Base-by-base conservation (phyloP, 495 filamentous ascomycete species). In the Penicillium subrubescens region DNA sequence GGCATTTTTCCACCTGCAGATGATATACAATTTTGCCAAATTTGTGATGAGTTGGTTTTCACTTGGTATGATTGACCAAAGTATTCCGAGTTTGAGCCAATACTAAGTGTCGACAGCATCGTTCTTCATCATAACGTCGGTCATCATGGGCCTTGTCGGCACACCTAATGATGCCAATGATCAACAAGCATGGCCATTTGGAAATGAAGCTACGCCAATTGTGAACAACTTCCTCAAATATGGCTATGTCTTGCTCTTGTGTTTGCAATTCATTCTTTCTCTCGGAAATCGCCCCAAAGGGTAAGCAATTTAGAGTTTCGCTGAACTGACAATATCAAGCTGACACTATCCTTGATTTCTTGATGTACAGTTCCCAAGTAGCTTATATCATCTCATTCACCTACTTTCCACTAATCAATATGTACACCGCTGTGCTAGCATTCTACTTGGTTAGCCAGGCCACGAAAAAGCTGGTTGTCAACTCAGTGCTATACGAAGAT, bases 81-180 rank as follows among this genome's bases (percentile, higher is more conserved):
- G 17, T 35, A 14, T 34, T 1, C 19, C 17, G 0, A 33, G 4
- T 12, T 33, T 19, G 21, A 11, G 15, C 21, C 14, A 23, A 37
- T 6, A 21, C 39, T 58, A 46, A 63, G 33, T 54, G 50, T 14
- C 29, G 44, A 12, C 61, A 88, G 88, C 89, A 29, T 87, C 90
- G 31, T 99, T 94, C 86, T 99, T 90, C 86, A 84, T 99, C 37
- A 99, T 94, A 21, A 98, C 92, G 23, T 89, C 87, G 25, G 90
- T 98, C 76, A 97, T 98, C 71, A 94, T 98, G 89, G 89, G 96
- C 75, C 87, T 99, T 59, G 94, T 97, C 69, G 93, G 94, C 69
- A 86, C 76, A 12, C 90, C 88, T 64, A 80, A 77, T 52, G 65
- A 73, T 4, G 75, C 82, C 46, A 77, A 86, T 65, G 59, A 80